Evolutionary conservation across 176 grass and related monocot species (phyloP), one percentile per base, ranked within the genome.

Genomic region (Aechmea fasciata): DNA sequence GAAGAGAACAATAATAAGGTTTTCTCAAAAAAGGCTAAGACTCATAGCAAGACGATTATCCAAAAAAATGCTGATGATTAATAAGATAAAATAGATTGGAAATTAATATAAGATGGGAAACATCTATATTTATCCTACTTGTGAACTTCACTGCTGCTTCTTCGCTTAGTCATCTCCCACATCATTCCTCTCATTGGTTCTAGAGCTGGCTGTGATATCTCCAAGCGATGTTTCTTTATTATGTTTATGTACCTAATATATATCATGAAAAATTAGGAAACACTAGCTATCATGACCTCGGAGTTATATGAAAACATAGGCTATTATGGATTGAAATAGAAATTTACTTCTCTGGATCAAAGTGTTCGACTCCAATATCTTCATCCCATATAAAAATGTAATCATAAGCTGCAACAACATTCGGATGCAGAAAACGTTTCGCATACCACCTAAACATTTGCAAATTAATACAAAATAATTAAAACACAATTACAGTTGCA

Each of bases 351-450:
- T 64, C 71, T 62, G 71, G 47, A 64, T 74, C 14, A 25, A 74
- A 74, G 1, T 74, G 57, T 74, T 63, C 57, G 14, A 74, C 59
- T 14, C 71, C 71, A 63, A 74, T 49, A 48, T 74, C 48, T 25
- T 74, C 71, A 74, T 74, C 57, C 71, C 71, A 74, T 18, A 74
- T 41, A 63, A 74, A 74, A 50, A 74, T 64, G 57, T 74, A 74
- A 64, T 74, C 71, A 74, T 74, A 74, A 22, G 41, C 10, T 24
- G 55, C 57, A 12, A 74, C 71, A 50, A 74, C 57, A 64, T 64
- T 57, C 64, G 71, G 71, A 64, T 74, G 71, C 57, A 74, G 57
- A 74, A 74, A 74, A 26, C 71, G 71, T 50, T 74, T 74, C 64
- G 71, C 71, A 74, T 50, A 74, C 71, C 71, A 74, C 71, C 71